phyloP scores from a whole-genome alignment of 805 yeast species.

The Metschnikowia similis region DNA sequence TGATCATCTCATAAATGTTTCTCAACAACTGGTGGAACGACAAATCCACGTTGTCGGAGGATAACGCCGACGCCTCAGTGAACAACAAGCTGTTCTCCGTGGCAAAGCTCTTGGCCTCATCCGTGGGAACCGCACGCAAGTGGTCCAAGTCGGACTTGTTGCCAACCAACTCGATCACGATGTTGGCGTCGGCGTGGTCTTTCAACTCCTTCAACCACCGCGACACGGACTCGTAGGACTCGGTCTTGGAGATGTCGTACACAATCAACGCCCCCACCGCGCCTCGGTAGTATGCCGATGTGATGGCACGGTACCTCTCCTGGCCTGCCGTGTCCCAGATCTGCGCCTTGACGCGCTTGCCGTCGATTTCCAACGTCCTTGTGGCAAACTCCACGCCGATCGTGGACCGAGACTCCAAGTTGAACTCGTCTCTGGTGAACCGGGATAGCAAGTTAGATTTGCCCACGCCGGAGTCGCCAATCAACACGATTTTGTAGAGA shows the following conservation, averaged over 20 bases:
- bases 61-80: conserved; percentile 93
- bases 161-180: conserved; percentile 90
- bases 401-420: conserved; percentile 88
- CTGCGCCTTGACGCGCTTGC: conserved; percentile 81
- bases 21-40: conserved; percentile 92
- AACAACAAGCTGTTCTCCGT: conserved; percentile 87
- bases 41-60: conserved; percentile 89
- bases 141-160: conserved; percentile 89
- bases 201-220: conserved; percentile 89
- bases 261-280: conserved; percentile 97
- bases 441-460: conserved; percentile 90
- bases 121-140: conserved; percentile 94
- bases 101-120: conserved; percentile 93
- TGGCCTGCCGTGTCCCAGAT: conserved; percentile 99
- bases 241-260: conserved; percentile 90
- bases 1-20: conserved; percentile 90
- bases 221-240: conserved; percentile 77
- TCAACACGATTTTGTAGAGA: conserved; percentile 86
- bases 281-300: conserved; percentile 95
- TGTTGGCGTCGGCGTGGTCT: conserved; percentile 91
- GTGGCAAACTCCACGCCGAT: conserved; percentile 99
- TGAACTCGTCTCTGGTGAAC: conserved; percentile 93
- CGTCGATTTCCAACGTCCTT: conserved; percentile 83
- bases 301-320: conserved; percentile 96
- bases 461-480: conserved; percentile 97